These are phyloP conservation scores for Daldinia caldariorum DNA, from an alignment of 495 filamentous ascomycete genomes.

Conservation along the genomic window DNA sequence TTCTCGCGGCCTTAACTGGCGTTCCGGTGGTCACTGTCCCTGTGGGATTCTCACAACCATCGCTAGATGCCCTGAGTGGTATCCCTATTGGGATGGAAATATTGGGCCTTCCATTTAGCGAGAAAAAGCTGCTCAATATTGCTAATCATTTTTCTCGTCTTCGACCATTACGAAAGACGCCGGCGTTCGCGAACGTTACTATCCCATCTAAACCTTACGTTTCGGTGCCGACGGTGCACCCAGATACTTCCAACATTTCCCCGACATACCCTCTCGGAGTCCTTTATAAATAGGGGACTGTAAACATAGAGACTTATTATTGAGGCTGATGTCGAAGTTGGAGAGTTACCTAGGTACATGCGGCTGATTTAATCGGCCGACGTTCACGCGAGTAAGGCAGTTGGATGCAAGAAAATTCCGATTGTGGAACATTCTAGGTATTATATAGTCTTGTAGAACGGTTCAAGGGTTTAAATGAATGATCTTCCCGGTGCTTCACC, in stretches of 20 bases:
- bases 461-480: constrained; percentile 37
- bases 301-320: constrained; percentile 17
- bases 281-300: constrained; percentile 19
- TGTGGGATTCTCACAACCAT: constrained; percentile 54
- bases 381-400: constrained; percentile 1
- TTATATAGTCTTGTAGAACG: constrained; percentile 9
- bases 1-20: constrained; percentile 71
- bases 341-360: constrained; percentile 17
- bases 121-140: constrained; percentile 63
- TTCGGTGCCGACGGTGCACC: constrained; percentile 55
- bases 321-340: constrained; percentile 6
- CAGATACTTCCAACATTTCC: constrained; percentile 53
- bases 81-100: constrained; percentile 74
- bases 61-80: constrained; percentile 60
- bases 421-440: constrained; percentile 16
- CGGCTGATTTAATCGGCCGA: constrained; percentile 23
- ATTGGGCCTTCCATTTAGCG: constrained; percentile 63
- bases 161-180: constrained; percentile 57
- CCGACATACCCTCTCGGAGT: constrained; percentile 58
- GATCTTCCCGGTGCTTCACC: constrained; percentile 20
- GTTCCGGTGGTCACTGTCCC: constrained; percentile 71
- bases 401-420: background rate
- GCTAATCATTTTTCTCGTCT: constrained; percentile 49
- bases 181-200: constrained; percentile 50
- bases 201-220: constrained; percentile 50